These are phyloP conservation scores for Pholiota molesta DNA, from an alignment of 768 basidiomycete genomes.

Conservation along the genomic window DNA sequence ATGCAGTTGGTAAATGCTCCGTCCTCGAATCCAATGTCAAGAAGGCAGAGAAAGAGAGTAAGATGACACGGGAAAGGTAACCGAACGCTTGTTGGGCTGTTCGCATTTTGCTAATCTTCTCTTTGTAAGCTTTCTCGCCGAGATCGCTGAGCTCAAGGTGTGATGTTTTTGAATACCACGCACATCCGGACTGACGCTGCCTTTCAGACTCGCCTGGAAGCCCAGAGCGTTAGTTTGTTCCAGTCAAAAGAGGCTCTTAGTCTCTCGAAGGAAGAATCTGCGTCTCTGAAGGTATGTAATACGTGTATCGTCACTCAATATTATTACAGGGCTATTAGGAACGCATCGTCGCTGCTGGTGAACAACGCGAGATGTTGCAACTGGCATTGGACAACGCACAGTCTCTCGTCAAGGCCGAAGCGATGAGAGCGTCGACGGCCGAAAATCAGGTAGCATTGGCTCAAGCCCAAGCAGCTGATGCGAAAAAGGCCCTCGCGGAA, in stretches of 20 bases:
- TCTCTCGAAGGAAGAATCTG: conserved; percentile 1
- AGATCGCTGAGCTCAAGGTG: conserved; percentile 2
- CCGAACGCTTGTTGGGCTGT: neutral
- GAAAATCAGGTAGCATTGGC: conserved; percentile 27
- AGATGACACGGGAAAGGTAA: neutral
- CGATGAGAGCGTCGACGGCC: conserved; percentile 27
- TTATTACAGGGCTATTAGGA: conserved; percentile 6
- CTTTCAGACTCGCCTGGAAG: conserved; percentile 20
- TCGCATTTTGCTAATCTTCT: neutral
- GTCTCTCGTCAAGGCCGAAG: conserved; percentile 29
- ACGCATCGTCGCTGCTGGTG: conserved; percentile 6
- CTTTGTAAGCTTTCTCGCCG: neutral
- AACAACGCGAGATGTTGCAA: neutral
- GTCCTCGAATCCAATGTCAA: neutral
- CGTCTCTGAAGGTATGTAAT: conserved; percentile 14
- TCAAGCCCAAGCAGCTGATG: conserved; percentile 16
- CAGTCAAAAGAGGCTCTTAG: conserved; percentile 6
- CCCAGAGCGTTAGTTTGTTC: conserved; percentile 23
- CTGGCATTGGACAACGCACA: conserved; percentile 17
- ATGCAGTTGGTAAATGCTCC: neutral
- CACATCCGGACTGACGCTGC: neutral
- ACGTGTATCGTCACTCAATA: neutral
- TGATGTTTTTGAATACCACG: neutral
- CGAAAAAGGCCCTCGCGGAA: conserved; percentile 10
- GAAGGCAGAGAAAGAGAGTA: neutral